These are phyloP conservation scores for Colletotrichum orbiculare DNA, from an alignment of 2,329 filamentous ascomycete genomes.

Conservation along the genomic window DNA sequence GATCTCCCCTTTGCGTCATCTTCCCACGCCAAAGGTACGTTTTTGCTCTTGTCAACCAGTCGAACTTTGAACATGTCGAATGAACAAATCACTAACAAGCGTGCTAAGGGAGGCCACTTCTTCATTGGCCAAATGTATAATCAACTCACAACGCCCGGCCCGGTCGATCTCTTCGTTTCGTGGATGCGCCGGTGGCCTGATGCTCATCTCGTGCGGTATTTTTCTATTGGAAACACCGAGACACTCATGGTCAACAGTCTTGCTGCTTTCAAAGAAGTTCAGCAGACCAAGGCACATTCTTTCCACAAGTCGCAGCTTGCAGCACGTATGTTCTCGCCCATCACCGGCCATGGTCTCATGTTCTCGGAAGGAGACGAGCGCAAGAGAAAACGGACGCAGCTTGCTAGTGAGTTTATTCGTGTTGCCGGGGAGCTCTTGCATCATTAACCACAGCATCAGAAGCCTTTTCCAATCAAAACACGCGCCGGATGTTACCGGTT, in stretches of 20 bases:
- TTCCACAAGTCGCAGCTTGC: constrained; percentile 51
- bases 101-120: constrained; percentile 48
- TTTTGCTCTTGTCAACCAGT: neutral
- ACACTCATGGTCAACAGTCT: constrained; percentile 50
- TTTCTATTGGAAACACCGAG: constrained; percentile 49
- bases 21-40: constrained; percentile 56
- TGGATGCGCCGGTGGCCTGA: constrained; percentile 48
- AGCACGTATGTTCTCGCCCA: constrained; percentile 47
- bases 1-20: constrained; percentile 15
- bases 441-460: constrained; percentile 30
- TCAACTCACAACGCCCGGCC: constrained; percentile 43
- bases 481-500: constrained; percentile 50
- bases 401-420: constrained; percentile 39
- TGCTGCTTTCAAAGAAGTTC: constrained; percentile 48
- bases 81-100: neutral
- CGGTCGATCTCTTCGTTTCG: constrained; percentile 42
- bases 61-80: neutral
- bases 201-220: constrained; percentile 51
- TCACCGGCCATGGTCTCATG: constrained; percentile 49
- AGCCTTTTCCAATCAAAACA: constrained; percentile 49
- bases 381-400: constrained; percentile 46
- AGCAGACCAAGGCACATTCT: constrained; percentile 52
- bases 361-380: constrained; percentile 51
- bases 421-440: neutral
- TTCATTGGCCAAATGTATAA: constrained; percentile 54